phyloP scores from a whole-genome alignment of 2,329 filamentous ascomycete genomes.

The Fusarium avenaceum region DNA sequence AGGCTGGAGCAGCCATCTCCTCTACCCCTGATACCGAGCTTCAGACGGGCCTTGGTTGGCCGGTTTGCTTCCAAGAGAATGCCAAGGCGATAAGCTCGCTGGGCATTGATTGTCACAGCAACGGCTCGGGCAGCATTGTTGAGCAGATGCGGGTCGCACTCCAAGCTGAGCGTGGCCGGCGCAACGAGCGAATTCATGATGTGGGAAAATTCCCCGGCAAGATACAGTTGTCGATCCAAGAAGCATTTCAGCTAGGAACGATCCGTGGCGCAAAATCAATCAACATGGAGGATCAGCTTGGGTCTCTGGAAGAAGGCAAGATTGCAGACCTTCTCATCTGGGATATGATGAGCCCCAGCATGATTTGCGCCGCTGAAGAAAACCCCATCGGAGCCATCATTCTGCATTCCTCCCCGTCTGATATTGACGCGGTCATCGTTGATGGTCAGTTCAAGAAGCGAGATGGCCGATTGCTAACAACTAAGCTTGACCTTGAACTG shows the following conservation, averaged over 20 bases:
- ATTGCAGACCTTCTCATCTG: slow-evolving; percentile 15
- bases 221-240: background rate
- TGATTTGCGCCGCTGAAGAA: slow-evolving; percentile 18
- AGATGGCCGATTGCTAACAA: background rate
- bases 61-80: slow-evolving; percentile 18
- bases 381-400: slow-evolving; percentile 17
- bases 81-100: slow-evolving; percentile 11
- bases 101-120: slow-evolving; percentile 16
- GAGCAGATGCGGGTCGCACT: slow-evolving; percentile 15
- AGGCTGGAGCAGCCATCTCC: slow-evolving; percentile 1
- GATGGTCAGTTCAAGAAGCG: slow-evolving; percentile 24
- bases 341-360: slow-evolving; percentile 11
- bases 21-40: slow-evolving; percentile 19
- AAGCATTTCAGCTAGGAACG: slow-evolving; percentile 12
- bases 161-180: slow-evolving; percentile 13
- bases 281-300: slow-evolving; percentile 3
- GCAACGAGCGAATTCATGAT: background rate
- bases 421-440: slow-evolving; percentile 16
- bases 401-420: background rate
- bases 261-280: slow-evolving; percentile 12
- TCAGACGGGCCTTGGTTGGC: slow-evolving; percentile 23
- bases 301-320: slow-evolving; percentile 11
- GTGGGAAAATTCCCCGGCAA: slow-evolving; percentile 3
- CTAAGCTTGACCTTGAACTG: background rate
- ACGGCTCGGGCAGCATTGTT: slow-evolving; percentile 6